Evolutionary conservation across 2,329 filamentous ascomycete species (phyloP).

Genomic region (Cercospora nicotianae): DNA sequence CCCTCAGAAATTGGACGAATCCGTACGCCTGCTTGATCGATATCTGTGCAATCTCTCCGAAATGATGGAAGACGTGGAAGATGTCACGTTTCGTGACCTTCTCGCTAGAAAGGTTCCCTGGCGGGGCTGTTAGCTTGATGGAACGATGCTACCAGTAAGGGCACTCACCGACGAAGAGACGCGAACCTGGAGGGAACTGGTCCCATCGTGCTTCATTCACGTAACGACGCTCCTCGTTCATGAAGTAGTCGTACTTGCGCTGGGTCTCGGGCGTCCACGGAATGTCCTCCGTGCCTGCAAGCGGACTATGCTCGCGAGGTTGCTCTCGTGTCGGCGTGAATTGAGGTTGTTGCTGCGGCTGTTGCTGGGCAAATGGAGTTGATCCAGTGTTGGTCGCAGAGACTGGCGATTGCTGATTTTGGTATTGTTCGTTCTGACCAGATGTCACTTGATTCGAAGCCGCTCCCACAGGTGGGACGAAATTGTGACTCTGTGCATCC

Average conservation of each 20-base stretch:
- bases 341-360: neutral
- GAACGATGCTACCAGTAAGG: conserved; percentile 13
- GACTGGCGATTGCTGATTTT: conserved; percentile 16
- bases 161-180: conserved; percentile 74
- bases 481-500: conserved; percentile 22
- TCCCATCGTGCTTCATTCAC: conserved; percentile 80
- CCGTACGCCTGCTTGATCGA: conserved; percentile 96
- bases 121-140: conserved; percentile 24
- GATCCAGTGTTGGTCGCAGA: neutral
- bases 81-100: conserved; percentile 91
- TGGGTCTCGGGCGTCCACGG: conserved; percentile 61
- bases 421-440: conserved; percentile 1
- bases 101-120: conserved; percentile 89
- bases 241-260: conserved; percentile 69
- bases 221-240: conserved; percentile 71
- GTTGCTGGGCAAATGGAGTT: neutral
- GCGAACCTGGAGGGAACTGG: conserved; percentile 72
- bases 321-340: conserved; percentile 36
- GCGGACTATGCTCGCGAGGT: conserved; percentile 9
- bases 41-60: conserved; percentile 87
- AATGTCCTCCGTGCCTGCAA: conserved; percentile 42
- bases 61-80: conserved; percentile 83
- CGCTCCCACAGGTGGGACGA: conserved; percentile 20
- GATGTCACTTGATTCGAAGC: conserved; percentile 3
- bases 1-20: conserved; percentile 88